Percentiles rank a stretch among this genome's conserved stretches.
Conservation (phyloP, 345 rosid genomes). For the Triadica sebifera region DNA sequence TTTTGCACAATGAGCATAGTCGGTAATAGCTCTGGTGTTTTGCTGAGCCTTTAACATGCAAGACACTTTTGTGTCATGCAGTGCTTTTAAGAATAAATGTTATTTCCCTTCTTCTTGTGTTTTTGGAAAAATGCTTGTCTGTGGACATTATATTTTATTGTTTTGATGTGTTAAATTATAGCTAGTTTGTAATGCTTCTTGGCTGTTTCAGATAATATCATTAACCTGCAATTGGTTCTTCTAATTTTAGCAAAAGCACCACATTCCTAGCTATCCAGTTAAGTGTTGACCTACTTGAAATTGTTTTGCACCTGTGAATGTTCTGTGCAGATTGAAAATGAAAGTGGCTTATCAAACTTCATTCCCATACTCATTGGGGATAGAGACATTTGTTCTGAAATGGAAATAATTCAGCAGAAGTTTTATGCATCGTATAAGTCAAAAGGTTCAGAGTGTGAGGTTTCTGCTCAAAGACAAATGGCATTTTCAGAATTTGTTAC, state of each 20-base stretch:
- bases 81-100: not conserved
- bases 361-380: conserved; percentile 75
- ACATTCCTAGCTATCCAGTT: conserved; percentile 14
- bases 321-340: conserved; percentile 74
- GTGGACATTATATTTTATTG: not conserved
- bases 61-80: not conserved
- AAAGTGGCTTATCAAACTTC: conserved; percentile 85
- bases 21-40: not conserved
- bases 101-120: too few species aligned
- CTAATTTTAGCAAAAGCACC: conserved; percentile 7
- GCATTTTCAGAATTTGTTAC: conserved; percentile 57
- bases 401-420: conserved; percentile 61
- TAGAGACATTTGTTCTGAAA: conserved; percentile 66
- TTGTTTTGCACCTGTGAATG: not conserved
- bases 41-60: too few species aligned
- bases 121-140: too few species aligned
- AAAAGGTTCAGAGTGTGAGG: conserved; percentile 42
- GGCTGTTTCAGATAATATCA: not conserved
- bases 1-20: not conserved
- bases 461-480: conserved; percentile 41
- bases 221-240: not conserved
- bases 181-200: not conserved
- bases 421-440: conserved; percentile 42
- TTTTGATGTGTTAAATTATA: not conserved
- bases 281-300: not conserved